A percentile compares a stretch with the other conserved stretches of the same genome.
Evolutionary conservation across 352 stramenopile genomes (phyloP).

Genomic region (Thalassiosira pacifica): DNA sequence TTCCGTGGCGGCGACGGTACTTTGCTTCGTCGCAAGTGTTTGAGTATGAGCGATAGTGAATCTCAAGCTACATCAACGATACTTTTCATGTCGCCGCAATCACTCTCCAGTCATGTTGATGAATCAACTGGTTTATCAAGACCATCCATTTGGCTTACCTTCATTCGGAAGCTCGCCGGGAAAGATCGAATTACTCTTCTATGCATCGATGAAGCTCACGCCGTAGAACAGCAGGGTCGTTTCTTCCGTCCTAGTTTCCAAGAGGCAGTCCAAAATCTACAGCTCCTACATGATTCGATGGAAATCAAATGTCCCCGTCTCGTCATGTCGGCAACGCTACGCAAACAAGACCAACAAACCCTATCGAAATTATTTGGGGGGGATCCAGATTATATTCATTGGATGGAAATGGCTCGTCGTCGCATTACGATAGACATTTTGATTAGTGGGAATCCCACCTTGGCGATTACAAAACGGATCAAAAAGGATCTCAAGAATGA

Average conservation of each 20-base stretch:
- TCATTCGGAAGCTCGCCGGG: not conserved
- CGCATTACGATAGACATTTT: not conserved
- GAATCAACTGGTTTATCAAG: not conserved
- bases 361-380: not conserved
- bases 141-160: not conserved
- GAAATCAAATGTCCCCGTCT: not conserved
- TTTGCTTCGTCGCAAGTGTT: not conserved
- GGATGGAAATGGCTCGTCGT: not conserved
- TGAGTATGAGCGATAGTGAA: not conserved
- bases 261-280: not conserved
- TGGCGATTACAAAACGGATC: not conserved
- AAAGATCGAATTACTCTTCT: not conserved
- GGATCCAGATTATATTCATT: not conserved
- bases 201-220: not conserved
- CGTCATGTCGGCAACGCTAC: not conserved
- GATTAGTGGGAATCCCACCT: not conserved
- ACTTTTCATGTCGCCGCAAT: not conserved
- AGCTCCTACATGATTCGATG: not conserved
- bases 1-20: not conserved
- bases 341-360: not conserved
- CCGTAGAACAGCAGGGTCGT: not conserved
- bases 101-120: not conserved
- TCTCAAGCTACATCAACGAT: not conserved
- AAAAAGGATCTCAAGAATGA: not conserved
- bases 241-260: not conserved